Evolutionary conservation across 495 filamentous ascomycete genomes (phyloP).

Genomic region (Articulospora tetracladia): DNA sequence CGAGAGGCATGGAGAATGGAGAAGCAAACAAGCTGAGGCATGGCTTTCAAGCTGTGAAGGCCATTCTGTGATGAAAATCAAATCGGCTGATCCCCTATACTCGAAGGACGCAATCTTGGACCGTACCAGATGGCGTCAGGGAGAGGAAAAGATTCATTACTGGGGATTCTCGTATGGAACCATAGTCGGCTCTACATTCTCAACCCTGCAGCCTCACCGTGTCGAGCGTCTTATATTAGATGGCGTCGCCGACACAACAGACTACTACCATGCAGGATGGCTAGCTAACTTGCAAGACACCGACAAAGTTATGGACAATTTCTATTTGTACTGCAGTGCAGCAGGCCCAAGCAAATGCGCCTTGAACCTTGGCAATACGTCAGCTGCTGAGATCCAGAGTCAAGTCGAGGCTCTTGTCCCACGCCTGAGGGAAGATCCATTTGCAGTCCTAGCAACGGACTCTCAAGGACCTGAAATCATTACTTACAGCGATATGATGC

Average conservation of each 20-base stretch:
- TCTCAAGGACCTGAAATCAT: constrained; percentile 9
- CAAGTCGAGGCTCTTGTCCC: not conserved
- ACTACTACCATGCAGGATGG: constrained; percentile 30
- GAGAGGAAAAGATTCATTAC: constrained; percentile 41
- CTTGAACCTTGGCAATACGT: not conserved
- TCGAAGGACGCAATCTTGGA: not conserved
- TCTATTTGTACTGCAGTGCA: constrained; percentile 48
- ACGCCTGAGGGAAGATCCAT: not conserved
- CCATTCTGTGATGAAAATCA: not conserved
- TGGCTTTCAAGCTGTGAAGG: constrained; percentile 1
- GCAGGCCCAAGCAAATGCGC: constrained; percentile 44
- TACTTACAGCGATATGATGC: constrained; percentile 3
- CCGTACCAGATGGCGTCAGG: constrained; percentile 4
- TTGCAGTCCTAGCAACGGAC: not conserved
- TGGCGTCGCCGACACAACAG: constrained; percentile 41
- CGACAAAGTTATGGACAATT: constrained; percentile 21
- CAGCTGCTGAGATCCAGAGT: not conserved
- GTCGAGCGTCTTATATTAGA: constrained; percentile 44
- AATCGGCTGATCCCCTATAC: not conserved
- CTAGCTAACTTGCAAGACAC: constrained; percentile 5
- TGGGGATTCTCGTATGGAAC: constrained; percentile 68
- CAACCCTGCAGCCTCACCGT: constrained; percentile 37
- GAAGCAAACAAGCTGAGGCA: constrained; percentile 5
- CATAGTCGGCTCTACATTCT: constrained; percentile 54
- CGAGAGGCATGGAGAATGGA: constrained; percentile 35